Conservation (phyloP, 805 yeast species). For the Maudiozyma serrabonitensis region DNA sequence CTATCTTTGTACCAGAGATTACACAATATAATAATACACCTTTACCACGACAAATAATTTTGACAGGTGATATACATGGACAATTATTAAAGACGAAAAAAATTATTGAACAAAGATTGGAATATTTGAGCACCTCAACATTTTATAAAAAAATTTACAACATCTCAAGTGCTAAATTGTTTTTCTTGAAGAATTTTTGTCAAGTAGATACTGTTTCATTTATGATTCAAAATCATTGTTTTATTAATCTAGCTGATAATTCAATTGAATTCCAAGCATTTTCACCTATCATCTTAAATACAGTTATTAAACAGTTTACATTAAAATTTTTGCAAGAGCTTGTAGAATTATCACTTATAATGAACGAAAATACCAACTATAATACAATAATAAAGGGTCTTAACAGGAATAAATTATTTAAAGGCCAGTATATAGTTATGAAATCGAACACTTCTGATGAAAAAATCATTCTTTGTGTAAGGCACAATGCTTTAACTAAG, state of each 20-base stretch:
- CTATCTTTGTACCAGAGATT: neutral
- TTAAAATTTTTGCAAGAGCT: constrained; percentile 20
- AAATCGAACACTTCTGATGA: neutral
- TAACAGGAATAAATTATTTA: neutral
- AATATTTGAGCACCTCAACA: constrained; percentile 3
- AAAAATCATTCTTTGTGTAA: constrained; percentile 2
- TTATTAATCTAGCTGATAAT: constrained; percentile 17
- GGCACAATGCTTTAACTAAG: neutral
- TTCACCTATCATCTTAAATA: constrained; percentile 13
- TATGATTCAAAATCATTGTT: constrained; percentile 23
- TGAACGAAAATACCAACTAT: neutral
- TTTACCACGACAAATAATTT: constrained; percentile 9
- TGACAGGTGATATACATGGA: constrained; percentile 15
- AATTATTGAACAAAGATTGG: constrained; percentile 7
- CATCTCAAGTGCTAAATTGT: constrained; percentile 19
- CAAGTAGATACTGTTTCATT: constrained; percentile 13
- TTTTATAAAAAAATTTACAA: constrained; percentile 13
- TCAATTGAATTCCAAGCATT: constrained; percentile 19
- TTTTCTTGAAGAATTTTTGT: constrained; percentile 14
- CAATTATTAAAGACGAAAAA: constrained; percentile 14
- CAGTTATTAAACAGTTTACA: constrained; percentile 18
- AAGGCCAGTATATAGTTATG: constrained; percentile 1
- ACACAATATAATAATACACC: neutral
- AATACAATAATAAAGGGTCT: neutral
- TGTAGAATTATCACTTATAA: constrained; percentile 12